These are phyloP conservation scores for Cytospora leucostoma DNA, from an alignment of 2,329 filamentous ascomycete genomes.

Conservation along the genomic window DNA sequence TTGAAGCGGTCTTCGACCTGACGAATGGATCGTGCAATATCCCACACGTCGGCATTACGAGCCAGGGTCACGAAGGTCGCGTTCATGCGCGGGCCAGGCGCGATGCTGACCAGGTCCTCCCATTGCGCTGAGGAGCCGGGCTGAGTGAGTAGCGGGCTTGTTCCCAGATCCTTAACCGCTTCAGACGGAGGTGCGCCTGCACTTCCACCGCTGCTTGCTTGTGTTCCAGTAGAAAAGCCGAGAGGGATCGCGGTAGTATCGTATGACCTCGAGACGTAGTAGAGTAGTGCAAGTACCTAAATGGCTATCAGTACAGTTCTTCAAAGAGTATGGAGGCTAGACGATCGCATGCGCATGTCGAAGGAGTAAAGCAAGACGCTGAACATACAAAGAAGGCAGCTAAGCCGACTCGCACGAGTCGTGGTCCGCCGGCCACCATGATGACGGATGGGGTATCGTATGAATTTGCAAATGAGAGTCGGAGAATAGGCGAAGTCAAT, in stretches of 20 bases:
- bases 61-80: constrained; percentile 97
- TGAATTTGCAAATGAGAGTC: constrained; percentile 10
- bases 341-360: constrained; percentile 29
- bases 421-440: constrained; percentile 69
- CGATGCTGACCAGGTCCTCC: constrained; percentile 53
- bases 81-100: constrained; percentile 79
- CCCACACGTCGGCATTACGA: constrained; percentile 92
- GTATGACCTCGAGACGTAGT: constrained; percentile 70
- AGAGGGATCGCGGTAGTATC: constrained; percentile 53
- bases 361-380: constrained; percentile 5
- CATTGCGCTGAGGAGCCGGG: constrained; percentile 49
- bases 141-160: constrained; percentile 53
- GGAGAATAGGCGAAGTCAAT: constrained; percentile 15
- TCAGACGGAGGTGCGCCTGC: constrained; percentile 33
- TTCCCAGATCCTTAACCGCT: constrained; percentile 37
- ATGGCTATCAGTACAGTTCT: constrained; percentile 30
- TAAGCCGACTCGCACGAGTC: constrained; percentile 76
- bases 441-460: constrained; percentile 32
- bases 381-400: constrained; percentile 78
- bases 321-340: constrained; percentile 4
- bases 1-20: constrained; percentile 99
- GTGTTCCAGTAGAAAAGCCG: constrained; percentile 40
- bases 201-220: constrained; percentile 25
- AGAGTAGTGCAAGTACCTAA: constrained; percentile 70
- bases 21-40: constrained; percentile 92